Base-by-base conservation (phyloP, 345 rosid species). In the Microcos paniculata region DNA sequence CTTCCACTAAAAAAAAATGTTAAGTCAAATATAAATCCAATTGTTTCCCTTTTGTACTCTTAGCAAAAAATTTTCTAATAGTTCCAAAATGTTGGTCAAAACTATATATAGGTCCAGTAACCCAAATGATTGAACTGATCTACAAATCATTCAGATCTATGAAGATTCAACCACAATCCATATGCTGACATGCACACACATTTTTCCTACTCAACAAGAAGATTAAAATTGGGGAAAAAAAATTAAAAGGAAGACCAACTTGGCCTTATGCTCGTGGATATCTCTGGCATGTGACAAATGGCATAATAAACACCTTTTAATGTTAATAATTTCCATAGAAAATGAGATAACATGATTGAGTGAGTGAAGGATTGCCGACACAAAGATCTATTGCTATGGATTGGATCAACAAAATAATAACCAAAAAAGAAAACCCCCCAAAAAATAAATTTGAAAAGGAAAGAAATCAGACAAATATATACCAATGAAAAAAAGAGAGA, bases 261-360 rank as follows among this genome's bases (percentile, higher is more conserved):
- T 59, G 5, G 11, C 69, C 26, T 33, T 68, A 68, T 28, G 57
- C 72, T 30, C 61, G 73, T 30, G 45, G 59, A 51, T 52, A 49
- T 31, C 59, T 7, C 30, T 19, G 10, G 59, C 59, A 68, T 49
- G 43, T 51, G 75, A 80, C 77, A 80, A 71, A 38, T 71, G 83
- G 81, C 72, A 61, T 14, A 42, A 67, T 18, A 40, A 28, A 19
- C 45, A 67, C 76, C 84, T 52, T 45, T 31, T 52, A 71, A 57
- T 74, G 38, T 62, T 55, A 52, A 66, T 71, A 49, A 70, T 46
- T 73, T 62, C 31, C 23, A 59, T n/a, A 62, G 68, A 61, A 45
- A n/a, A 73, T 28, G 31, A 46, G 67, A 45, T 73, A 73, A 59
- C 9, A 26, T 46, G 18, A 73, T 45, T 61, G 57, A 61, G 52